These are phyloP conservation scores for Ilex aquifolium DNA, from an alignment of 257 asterid genomes.

Conservation along the genomic window DNA sequence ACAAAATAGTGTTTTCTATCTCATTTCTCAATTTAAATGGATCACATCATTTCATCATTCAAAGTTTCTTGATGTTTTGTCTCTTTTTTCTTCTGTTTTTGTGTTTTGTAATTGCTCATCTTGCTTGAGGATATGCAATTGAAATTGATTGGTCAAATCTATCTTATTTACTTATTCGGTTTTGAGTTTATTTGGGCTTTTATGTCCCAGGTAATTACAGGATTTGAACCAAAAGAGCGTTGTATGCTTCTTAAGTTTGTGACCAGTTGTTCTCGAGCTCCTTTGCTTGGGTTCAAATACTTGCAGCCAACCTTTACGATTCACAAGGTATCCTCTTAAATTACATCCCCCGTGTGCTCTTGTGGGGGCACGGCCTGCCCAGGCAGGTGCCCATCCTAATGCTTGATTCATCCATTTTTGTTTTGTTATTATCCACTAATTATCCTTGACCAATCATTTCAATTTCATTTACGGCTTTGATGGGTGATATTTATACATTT, in stretches of 20 bases:
- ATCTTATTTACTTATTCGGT: neutral
- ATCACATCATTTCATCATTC: too few species aligned
- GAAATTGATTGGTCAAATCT: conserved; percentile 5
- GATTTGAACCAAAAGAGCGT: conserved; percentile 77
- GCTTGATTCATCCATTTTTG: too few species aligned
- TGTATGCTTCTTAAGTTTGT: conserved; percentile 96
- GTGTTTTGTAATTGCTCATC: neutral
- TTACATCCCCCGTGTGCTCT: neutral
- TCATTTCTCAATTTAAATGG: too few species aligned
- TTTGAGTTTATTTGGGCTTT: conserved; percentile 1
- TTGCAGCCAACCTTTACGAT: conserved; percentile 94
- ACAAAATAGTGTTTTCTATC: too few species aligned
- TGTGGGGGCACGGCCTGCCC: too few species aligned
- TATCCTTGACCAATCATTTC: too few species aligned
- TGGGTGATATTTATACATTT: too few species aligned
- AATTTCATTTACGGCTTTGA: too few species aligned
- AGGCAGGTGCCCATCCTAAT: too few species aligned
- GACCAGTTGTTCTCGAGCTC: conserved; percentile 97
- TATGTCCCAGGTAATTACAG: conserved; percentile 58
- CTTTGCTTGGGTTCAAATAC: conserved; percentile 90
- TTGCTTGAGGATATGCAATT: too few species aligned
- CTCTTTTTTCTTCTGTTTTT: neutral
- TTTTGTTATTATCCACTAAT: too few species aligned
- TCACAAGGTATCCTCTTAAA: conserved; percentile 57
- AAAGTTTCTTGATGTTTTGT: neutral